phyloP scores from a whole-genome alignment of 352 stramenopile genomes.

The Pythium insidiosum region DNA sequence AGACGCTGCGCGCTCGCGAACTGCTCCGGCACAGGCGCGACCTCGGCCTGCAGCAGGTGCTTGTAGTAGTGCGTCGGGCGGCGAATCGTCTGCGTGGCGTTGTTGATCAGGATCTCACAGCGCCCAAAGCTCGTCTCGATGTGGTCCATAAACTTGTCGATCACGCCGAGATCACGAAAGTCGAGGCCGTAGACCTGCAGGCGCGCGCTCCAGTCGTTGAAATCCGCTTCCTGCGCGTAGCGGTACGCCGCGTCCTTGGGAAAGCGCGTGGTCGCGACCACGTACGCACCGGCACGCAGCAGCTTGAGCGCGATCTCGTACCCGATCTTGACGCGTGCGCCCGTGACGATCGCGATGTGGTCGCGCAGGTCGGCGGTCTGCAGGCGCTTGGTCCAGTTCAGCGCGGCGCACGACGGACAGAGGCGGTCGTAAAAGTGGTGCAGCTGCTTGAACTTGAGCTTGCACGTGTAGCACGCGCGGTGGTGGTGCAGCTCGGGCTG shows the following conservation, averaged over 20 bases:
- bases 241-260: constrained; percentile 85
- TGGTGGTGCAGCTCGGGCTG: constrained; percentile 67
- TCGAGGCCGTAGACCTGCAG: constrained; percentile 93
- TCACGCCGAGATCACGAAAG: constrained; percentile 88
- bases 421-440: constrained; percentile 94
- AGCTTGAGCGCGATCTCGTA: constrained; percentile 92
- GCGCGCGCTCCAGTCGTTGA: constrained; percentile 56
- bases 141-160: constrained; percentile 92
- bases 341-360: constrained; percentile 88
- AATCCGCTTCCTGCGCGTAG: constrained; percentile 87
- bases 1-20: constrained; percentile 35
- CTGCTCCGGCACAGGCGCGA: constrained; percentile 35
- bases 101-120: constrained; percentile 95
- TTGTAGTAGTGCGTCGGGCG: constrained; percentile 91
- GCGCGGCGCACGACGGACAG: constrained; percentile 87
- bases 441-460: constrained; percentile 87
- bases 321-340: constrained; percentile 94
- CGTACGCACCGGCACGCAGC: constrained; percentile 73
- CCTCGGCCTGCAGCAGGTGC: constrained; percentile 76
- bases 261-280: constrained; percentile 93
- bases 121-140: constrained; percentile 53
- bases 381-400: constrained; percentile 93
- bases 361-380: constrained; percentile 76
- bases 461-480: constrained; percentile 93
- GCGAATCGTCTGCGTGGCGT: constrained; percentile 94